Conservation (phyloP, 129 eudicot genomes). For the Centrapalus pauciflorus region DNA sequence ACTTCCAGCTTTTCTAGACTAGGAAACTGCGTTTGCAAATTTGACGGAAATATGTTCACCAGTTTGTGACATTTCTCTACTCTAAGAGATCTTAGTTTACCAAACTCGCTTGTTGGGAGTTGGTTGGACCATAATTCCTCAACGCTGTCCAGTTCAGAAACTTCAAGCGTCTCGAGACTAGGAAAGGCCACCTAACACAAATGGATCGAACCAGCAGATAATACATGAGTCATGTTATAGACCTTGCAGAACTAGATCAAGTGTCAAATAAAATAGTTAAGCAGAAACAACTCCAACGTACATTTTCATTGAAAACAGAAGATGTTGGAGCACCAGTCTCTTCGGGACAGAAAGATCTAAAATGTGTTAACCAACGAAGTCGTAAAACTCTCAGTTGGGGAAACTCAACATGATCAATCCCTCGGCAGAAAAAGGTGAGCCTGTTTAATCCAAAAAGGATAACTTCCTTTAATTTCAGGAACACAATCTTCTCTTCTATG, state of each 20-base stretch:
- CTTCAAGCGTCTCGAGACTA: conserved; percentile 30
- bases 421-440: conserved; percentile 28
- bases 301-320: conserved; percentile 28
- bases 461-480: conserved; percentile 32
- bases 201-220: not conserved
- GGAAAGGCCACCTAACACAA: conserved; percentile 26
- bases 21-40: conserved; percentile 24
- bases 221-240: not conserved
- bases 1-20: conserved; percentile 29
- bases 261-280: not conserved
- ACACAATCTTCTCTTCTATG: conserved; percentile 23
- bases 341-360: conserved; percentile 25
- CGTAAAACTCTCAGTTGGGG: conserved; percentile 29
- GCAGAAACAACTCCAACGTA: conserved; percentile 1
- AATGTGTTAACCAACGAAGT: conserved; percentile 28
- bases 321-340: conserved; percentile 5
- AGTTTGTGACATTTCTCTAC: conserved; percentile 26
- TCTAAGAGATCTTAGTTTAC: conserved; percentile 24
- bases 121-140: conserved; percentile 26
- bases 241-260: not conserved
- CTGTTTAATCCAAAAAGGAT: conserved; percentile 20
- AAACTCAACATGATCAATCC: conserved; percentile 34
- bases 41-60: conserved; percentile 26
- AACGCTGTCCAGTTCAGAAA: conserved; percentile 35
- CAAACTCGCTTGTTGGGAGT: conserved; percentile 17